These are phyloP conservation scores for Dictyostelium purpureum DNA, from an alignment of 78 protist genomes.

Conservation along the genomic window DNA sequence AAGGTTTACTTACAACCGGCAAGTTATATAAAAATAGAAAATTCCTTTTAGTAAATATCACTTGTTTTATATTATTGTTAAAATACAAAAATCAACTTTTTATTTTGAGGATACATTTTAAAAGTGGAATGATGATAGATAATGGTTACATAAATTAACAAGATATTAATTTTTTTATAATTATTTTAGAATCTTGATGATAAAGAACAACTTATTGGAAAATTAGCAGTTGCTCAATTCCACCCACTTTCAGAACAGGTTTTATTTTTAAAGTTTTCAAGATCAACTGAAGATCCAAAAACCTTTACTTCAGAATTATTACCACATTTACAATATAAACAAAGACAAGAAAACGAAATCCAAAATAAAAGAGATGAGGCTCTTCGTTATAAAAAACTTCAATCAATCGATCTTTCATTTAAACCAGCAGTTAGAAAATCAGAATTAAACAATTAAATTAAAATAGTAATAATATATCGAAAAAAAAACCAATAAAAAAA, in stretches of 20 bases:
- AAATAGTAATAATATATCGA: no score
- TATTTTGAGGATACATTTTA: not conserved
- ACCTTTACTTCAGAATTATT: not conserved
- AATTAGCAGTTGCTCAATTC: constrained; percentile 18
- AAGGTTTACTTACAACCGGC: constrained; percentile 19
- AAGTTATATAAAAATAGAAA: constrained; percentile 47
- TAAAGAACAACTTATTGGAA: constrained; percentile 41
- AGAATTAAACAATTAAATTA: not conserved
- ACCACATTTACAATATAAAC: not conserved
- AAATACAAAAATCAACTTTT: not conserved
- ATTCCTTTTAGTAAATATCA: constrained; percentile 15
- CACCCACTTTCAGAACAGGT: constrained; percentile 48
- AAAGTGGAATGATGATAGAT: not conserved
- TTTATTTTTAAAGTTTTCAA: constrained; percentile 35
- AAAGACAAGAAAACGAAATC: not conserved
- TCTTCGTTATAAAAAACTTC: not conserved
- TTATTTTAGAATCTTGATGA: constrained; percentile 50
- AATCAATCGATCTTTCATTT: constrained; percentile 54
- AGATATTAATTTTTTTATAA: not conserved
- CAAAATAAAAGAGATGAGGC: not conserved
- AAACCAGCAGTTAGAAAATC: constrained; percentile 35
- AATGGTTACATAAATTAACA: not conserved
- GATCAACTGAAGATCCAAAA: constrained; percentile 30
- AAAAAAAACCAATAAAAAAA: not conserved
- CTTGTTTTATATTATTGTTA: not conserved